These are phyloP conservation scores for Parasitella parasitica DNA, from an alignment of 371 early-diverging fungal species.

Conservation along the genomic window DNA sequence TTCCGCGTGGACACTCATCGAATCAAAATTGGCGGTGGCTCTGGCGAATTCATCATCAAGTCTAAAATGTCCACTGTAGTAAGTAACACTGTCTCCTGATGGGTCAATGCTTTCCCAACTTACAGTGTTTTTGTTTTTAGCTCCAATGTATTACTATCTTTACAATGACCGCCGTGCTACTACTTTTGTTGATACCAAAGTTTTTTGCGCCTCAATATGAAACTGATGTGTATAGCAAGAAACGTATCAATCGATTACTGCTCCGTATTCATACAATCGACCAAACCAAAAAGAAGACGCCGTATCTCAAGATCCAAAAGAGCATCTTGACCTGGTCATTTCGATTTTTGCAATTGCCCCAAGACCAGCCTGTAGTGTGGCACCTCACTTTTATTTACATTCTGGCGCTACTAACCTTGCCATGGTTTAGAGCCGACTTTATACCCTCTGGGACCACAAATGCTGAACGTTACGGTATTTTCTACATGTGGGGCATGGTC, in stretches of 20 bases:
- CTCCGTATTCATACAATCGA: conserved; percentile 35
- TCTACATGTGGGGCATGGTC: conserved; percentile 62
- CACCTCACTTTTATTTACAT: conserved; percentile 43
- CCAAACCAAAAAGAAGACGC: conserved; percentile 2
- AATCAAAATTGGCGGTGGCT: conserved; percentile 59
- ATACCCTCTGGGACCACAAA: conserved; percentile 48
- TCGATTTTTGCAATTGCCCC: conserved; percentile 28
- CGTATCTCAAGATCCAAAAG: conserved; percentile 16
- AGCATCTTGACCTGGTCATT: conserved; percentile 32
- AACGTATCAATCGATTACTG: conserved; percentile 10
- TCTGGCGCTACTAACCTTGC: conserved; percentile 48
- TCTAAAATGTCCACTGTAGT: conserved; percentile 55
- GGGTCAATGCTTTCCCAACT: too few relatives aligned
- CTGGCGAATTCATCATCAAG: conserved; percentile 76
- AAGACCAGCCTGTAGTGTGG: conserved; percentile 39
- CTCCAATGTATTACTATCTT: conserved; percentile 25
- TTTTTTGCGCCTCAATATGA: conserved; percentile 15
- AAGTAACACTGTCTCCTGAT: conserved; percentile 14
- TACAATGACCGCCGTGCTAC: conserved; percentile 15
- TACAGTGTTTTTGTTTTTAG: conserved; percentile 1
- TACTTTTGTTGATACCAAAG: conserved; percentile 31
- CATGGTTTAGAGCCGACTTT: conserved; percentile 55
- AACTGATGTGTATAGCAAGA: conserved; percentile 5
- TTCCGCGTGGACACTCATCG: conserved; percentile 69
- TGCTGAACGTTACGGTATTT: conserved; percentile 48